Evolutionary conservation across 495 filamentous ascomycete species (phyloP).

Genomic region (Tuber borchii): DNA sequence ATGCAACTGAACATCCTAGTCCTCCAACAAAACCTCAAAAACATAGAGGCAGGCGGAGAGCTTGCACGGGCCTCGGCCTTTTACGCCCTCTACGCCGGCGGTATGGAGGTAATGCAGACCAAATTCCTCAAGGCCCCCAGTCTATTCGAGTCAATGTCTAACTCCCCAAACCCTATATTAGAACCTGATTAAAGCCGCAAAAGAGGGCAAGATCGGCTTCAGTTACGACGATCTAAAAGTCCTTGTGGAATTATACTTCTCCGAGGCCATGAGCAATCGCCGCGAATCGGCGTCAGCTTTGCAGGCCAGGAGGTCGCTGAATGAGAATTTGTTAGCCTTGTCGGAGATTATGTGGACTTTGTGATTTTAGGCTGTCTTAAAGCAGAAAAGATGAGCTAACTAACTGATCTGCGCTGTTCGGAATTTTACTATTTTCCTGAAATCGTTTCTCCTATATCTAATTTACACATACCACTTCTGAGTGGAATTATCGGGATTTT

Average conservation of each 20-base stretch:
- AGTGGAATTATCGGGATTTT: not conserved
- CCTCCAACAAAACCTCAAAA: conserved; percentile 89
- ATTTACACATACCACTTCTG: not conserved
- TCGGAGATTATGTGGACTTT: conserved; percentile 42
- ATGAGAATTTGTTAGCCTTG: conserved; percentile 38
- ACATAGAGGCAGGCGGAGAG: conserved; percentile 67
- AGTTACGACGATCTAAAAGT: conserved; percentile 77
- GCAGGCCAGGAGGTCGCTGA: conserved; percentile 37
- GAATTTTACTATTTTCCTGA: not conserved
- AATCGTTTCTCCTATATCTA: not conserved
- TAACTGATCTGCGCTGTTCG: not conserved
- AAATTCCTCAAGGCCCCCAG: not conserved
- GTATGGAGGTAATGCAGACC: conserved; percentile 50
- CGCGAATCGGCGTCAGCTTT: conserved; percentile 38
- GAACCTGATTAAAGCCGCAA: conserved; percentile 38
- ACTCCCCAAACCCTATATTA: conserved; percentile 1
- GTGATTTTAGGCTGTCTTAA: conserved; percentile 3
- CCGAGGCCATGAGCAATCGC: conserved; percentile 50
- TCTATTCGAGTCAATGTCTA: not conserved
- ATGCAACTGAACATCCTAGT: conserved; percentile 90
- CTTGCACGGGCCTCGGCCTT: conserved; percentile 66
- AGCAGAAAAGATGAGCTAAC: not conserved
- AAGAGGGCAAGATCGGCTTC: conserved; percentile 50
- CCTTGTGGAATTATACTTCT: conserved; percentile 78
- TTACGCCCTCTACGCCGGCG: conserved; percentile 71